Conservation (phyloP, 1,284 basidiomycete genomes). For the Papiliotrema nemorosa region DNA sequence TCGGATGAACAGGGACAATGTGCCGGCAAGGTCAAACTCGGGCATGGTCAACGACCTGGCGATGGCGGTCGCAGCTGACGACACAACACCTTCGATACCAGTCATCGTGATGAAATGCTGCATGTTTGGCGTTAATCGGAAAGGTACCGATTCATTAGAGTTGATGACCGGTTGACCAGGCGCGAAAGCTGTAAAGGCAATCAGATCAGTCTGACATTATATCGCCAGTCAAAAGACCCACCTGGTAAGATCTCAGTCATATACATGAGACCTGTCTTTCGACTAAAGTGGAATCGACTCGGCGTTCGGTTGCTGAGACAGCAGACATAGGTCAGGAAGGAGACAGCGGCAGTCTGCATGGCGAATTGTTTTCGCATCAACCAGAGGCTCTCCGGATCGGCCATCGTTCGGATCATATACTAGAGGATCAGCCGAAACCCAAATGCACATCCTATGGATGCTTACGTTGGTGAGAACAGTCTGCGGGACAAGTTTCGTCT, state of each 20-base stretch:
- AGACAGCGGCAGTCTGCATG: conserved; percentile 77
- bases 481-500: conserved; percentile 84
- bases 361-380: conserved; percentile 97
- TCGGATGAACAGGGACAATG: conserved; percentile 63
- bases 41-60: conserved; percentile 86
- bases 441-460: conserved; percentile 10
- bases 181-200: conserved; percentile 49
- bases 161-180: conserved; percentile 63
- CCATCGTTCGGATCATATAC: conserved; percentile 89
- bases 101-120: conserved; percentile 88
- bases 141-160: conserved; percentile 84
- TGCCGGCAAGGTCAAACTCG: conserved; percentile 62
- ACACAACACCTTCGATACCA: conserved; percentile 84
- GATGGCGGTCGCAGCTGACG: conserved; percentile 84
- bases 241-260: conserved; percentile 88
- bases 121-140: conserved; percentile 95
- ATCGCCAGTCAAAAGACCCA: conserved; percentile 43
- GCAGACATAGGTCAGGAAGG: conserved; percentile 90
- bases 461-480: conserved; percentile 77
- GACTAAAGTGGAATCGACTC: conserved; percentile 80
- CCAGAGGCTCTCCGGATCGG: conserved; percentile 83
- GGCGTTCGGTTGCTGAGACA: conserved; percentile 82
- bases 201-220: conserved; percentile 4
- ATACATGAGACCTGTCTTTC: conserved; percentile 80
- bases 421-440: conserved; percentile 41